Evolutionary conservation across 1,284 basidiomycete species (phyloP).

Genomic region (Sphagnurus paluster): DNA sequence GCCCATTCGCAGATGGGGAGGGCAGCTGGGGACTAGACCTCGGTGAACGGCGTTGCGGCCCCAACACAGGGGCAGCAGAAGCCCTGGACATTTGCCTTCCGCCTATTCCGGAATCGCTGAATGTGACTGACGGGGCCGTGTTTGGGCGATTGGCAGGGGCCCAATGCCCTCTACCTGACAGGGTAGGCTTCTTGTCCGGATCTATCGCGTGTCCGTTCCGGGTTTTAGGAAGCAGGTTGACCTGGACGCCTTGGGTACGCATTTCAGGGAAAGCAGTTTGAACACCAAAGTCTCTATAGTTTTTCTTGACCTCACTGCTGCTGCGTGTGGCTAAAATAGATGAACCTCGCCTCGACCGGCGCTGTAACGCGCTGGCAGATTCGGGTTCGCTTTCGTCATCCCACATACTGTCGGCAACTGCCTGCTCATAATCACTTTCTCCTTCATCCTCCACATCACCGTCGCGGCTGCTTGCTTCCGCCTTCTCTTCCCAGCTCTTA

Average conservation of each 20-base stretch:
- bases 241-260: constrained; percentile 52
- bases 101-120: constrained; percentile 26
- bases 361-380: constrained; percentile 21
- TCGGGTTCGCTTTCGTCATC: constrained; percentile 39
- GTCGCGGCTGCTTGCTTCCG: constrained; percentile 72
- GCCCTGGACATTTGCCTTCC: constrained; percentile 28
- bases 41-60: constrained; percentile 15
- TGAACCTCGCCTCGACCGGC: constrained; percentile 38
- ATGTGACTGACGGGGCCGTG: constrained; percentile 26
- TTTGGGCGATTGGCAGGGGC: constrained; percentile 27
- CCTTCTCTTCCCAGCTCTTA: constrained; percentile 51
- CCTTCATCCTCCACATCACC: constrained; percentile 83
- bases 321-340: constrained; percentile 34
- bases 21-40: constrained; percentile 1
- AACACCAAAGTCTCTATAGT: constrained; percentile 59
- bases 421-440: constrained; percentile 49
- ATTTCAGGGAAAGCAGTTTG: constrained; percentile 58
- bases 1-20: neutral
- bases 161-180: constrained; percentile 36
- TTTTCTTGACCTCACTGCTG: constrained; percentile 42
- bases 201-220: constrained; percentile 19
- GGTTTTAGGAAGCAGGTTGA: constrained; percentile 22
- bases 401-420: constrained; percentile 27
- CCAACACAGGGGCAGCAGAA: constrained; percentile 21
- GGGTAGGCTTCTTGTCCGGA: constrained; percentile 20